Conservation (phyloP, 129 eudicot species). For the Flaveria sonorensis region DNA sequence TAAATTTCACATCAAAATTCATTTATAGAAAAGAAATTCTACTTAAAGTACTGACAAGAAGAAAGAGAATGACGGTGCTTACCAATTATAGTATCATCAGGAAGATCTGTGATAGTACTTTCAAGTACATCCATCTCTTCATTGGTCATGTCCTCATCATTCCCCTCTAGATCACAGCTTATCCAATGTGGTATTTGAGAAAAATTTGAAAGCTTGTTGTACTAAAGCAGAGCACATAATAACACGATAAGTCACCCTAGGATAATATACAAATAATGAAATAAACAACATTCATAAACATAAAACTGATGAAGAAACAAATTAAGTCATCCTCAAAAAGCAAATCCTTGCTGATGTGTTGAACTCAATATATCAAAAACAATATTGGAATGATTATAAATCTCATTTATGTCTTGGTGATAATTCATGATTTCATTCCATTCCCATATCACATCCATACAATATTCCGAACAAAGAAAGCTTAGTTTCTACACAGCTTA, state of each 20-base stretch:
- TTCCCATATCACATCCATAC: slow-evolving; percentile 15
- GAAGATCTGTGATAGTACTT: slow-evolving; percentile 47
- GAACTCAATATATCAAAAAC: neutral
- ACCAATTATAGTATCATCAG: slow-evolving; percentile 40
- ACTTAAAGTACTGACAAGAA: neutral
- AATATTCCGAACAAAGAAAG: slow-evolving; percentile 1
- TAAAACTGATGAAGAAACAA: neutral
- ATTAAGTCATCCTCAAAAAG: neutral
- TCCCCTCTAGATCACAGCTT: slow-evolving; percentile 86
- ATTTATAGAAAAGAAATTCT: neutral
- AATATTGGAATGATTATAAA: neutral
- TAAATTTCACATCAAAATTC: slow-evolving; percentile 1
- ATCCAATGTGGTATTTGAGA: slow-evolving; percentile 76
- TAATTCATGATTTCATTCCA: neutral
- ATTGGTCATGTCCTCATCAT: slow-evolving; percentile 47
- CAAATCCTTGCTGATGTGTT: slow-evolving; percentile 5
- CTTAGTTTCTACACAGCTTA: neutral
- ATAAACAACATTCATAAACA: neutral
- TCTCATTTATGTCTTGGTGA: neutral
- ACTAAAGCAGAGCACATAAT: slow-evolving; percentile 35
- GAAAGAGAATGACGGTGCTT: neutral
- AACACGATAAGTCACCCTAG: slow-evolving; percentile 23
- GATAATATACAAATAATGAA: slow-evolving; percentile 8
- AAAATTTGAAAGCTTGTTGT: slow-evolving; percentile 61
- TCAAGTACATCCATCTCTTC: slow-evolving; percentile 95